Conservation (phyloP, 78 protist species). For the Bodo saltans region DNA sequence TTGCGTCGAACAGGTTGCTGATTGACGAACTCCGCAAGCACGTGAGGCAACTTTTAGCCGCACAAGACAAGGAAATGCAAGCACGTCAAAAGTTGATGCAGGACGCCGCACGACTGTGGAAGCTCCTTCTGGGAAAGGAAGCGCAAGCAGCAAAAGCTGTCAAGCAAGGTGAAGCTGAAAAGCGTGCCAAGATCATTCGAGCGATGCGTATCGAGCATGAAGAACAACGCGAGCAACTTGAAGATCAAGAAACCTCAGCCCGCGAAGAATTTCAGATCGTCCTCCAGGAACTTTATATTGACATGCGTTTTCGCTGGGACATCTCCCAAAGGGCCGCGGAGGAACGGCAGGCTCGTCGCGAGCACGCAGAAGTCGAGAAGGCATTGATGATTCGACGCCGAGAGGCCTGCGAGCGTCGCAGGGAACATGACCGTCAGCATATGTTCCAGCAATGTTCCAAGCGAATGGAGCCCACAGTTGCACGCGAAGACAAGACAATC, state of each 20-base stretch:
- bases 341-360: neutral
- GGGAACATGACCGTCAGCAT: neutral
- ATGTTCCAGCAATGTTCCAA: neutral
- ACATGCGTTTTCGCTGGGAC: neutral
- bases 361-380: neutral
- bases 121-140: neutral
- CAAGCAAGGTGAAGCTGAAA: neutral
- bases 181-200: too few relatives aligned
- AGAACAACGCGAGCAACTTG: neutral
- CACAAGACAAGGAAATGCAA: neutral
- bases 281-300: neutral
- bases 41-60: neutral
- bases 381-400: neutral
- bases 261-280: neutral
- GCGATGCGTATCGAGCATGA: neutral
- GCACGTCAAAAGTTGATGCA: neutral
- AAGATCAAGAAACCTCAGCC: neutral
- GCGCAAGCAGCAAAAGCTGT: neutral
- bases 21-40: slow-evolving; percentile 11
- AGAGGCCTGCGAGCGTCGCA: neutral
- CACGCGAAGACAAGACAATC: neutral
- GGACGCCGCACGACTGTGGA: neutral
- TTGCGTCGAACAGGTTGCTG: neutral
- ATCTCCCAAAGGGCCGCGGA: neutral
- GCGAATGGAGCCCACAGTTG: neutral